These are phyloP conservation scores for Cryptococcus floricola DNA, from an alignment of 1,284 basidiomycete species.

Conservation along the genomic window DNA sequence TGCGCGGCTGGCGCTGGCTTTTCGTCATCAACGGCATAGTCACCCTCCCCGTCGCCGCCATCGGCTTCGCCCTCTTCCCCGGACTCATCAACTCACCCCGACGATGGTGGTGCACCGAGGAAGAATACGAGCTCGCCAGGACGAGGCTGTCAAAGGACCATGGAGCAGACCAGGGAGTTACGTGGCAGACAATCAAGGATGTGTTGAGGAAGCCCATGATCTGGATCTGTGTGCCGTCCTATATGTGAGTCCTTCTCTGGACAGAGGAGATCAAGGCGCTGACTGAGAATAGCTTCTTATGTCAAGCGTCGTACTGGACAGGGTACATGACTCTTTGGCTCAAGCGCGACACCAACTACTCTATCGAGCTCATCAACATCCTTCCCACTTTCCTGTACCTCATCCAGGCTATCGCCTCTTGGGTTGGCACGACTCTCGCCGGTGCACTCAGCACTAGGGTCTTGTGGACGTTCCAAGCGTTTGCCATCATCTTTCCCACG, in stretches of 20 bases:
- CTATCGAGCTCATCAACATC: slow-evolving; percentile 8
- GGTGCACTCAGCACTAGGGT: slow-evolving; percentile 9
- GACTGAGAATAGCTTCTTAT: slow-evolving; percentile 13
- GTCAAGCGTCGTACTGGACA: slow-evolving; percentile 22
- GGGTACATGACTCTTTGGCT: slow-evolving; percentile 34
- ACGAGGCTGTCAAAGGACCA: background rate
- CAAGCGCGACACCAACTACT: slow-evolving; percentile 8
- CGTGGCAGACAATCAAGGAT: slow-evolving; percentile 22
- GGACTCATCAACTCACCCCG: slow-evolving; percentile 28
- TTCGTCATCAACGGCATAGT: slow-evolving; percentile 41
- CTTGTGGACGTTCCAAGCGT: slow-evolving; percentile 5
- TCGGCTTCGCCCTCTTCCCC: slow-evolving; percentile 37
- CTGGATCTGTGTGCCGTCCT: slow-evolving; percentile 24
- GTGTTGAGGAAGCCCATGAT: slow-evolving; percentile 22
- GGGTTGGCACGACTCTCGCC: slow-evolving; percentile 29
- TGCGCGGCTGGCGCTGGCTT: slow-evolving; percentile 38
- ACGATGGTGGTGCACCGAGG: slow-evolving; percentile 26
- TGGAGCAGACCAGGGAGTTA: slow-evolving; percentile 18
- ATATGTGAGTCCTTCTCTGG: slow-evolving; percentile 20
- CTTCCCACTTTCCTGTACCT: slow-evolving; percentile 10
- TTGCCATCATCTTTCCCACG: slow-evolving; percentile 11
- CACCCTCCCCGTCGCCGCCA: slow-evolving; percentile 40
- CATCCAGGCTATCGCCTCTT: slow-evolving; percentile 7
- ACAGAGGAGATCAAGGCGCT: background rate
- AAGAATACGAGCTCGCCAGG: slow-evolving; percentile 5